Evolutionary conservation across 2,329 filamentous ascomycete genomes (phyloP).

Genomic region (Epichloe scottii): DNA sequence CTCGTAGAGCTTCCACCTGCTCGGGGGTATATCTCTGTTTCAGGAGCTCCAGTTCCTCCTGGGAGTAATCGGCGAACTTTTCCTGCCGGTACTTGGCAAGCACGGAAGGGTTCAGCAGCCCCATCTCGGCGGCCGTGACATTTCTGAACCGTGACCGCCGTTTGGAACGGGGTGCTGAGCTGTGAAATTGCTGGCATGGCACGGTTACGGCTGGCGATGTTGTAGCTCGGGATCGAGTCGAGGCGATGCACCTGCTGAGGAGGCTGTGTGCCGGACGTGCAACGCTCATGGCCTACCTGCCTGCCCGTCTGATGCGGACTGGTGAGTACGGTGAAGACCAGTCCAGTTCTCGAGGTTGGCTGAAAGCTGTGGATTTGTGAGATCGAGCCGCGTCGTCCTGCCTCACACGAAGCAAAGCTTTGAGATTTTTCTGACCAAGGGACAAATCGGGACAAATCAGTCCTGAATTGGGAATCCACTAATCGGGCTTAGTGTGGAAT

Average conservation of each 20-base stretch:
- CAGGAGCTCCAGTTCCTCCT: conserved; percentile 51
- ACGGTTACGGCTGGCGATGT: conserved; percentile 13
- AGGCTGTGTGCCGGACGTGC: conserved; percentile 42
- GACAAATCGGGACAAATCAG: background rate
- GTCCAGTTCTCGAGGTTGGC: background rate
- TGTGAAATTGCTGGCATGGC: conserved; percentile 37
- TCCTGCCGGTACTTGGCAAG: conserved; percentile 33
- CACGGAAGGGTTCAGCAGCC: conserved; percentile 31
- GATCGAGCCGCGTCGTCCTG: background rate
- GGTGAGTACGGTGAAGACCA: background rate
- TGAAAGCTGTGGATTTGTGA: background rate
- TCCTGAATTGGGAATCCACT: conserved; percentile 5
- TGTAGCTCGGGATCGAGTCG: conserved; percentile 14
- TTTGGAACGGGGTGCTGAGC: conserved; percentile 32
- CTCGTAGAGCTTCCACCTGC: conserved; percentile 71
- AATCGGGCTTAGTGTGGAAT: conserved; percentile 3
- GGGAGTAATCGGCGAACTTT: conserved; percentile 51
- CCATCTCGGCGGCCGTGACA: conserved; percentile 39
- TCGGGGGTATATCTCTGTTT: conserved; percentile 60
- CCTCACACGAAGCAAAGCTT: conserved; percentile 15
- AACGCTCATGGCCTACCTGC: conserved; percentile 35
- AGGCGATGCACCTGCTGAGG: conserved; percentile 36
- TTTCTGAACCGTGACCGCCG: conserved; percentile 40
- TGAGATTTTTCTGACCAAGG: conserved; percentile 20
- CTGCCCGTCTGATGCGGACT: background rate